Conservation (phyloP, 2,329 filamentous ascomycete species). For the Botryotinia convoluta region DNA sequence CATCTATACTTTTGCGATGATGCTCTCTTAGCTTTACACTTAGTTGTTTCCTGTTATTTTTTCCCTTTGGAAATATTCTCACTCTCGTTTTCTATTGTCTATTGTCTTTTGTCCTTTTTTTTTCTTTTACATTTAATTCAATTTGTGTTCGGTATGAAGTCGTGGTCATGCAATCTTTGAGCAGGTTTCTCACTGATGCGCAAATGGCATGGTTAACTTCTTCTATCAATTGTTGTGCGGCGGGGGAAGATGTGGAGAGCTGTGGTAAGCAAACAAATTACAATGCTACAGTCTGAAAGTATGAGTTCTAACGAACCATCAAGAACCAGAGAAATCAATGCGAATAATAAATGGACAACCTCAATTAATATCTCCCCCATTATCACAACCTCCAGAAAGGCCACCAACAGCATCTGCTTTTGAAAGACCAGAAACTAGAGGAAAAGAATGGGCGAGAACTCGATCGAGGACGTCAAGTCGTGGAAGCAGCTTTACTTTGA, state of each 20-base stretch:
- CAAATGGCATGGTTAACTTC: slow-evolving; percentile 35
- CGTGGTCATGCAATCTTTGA: slow-evolving; percentile 36
- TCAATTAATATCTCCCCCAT: slow-evolving; percentile 40
- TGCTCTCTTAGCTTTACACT: slow-evolving; percentile 8
- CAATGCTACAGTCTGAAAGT: not conserved
- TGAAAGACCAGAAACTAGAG: slow-evolving; percentile 22
- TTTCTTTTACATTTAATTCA: not conserved
- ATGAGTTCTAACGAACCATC: slow-evolving; percentile 26
- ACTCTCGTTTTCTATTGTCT: slow-evolving; percentile 2
- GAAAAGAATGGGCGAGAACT: slow-evolving; percentile 39
- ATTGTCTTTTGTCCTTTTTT: not conserved
- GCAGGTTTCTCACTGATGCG: slow-evolving; percentile 37
- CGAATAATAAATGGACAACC: slow-evolving; percentile 43
- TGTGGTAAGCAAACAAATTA: slow-evolving; percentile 29
- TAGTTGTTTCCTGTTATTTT: not conserved
- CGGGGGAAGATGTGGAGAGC: slow-evolving; percentile 27
- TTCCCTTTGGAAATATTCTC: not conserved
- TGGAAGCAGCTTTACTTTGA: slow-evolving; percentile 46
- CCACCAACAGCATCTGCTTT: slow-evolving; percentile 23
- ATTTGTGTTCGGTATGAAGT: slow-evolving; percentile 32
- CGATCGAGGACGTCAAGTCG: slow-evolving; percentile 44
- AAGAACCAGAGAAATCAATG: slow-evolving; percentile 38
- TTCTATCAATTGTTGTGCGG: slow-evolving; percentile 34
- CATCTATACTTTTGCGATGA: slow-evolving; percentile 2
- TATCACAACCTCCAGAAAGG: slow-evolving; percentile 33